These are phyloP conservation scores for Colletotrichum chlorophyti DNA, from an alignment of 2,329 filamentous ascomycete species.

Conservation along the genomic window DNA sequence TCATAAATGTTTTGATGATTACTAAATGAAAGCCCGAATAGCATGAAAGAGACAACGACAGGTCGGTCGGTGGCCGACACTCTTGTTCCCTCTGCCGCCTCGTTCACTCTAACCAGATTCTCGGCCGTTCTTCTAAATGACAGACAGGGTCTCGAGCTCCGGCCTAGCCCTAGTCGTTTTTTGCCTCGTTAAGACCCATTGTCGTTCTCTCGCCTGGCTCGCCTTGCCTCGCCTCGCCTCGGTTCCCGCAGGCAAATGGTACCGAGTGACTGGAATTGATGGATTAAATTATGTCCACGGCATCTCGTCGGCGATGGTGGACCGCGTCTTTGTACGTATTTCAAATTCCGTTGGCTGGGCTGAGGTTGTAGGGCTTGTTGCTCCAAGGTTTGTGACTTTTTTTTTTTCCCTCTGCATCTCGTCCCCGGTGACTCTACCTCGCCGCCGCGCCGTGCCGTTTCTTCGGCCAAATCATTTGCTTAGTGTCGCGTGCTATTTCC, in stretches of 20 bases:
- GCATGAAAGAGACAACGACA: background rate
- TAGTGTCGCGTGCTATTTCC: too few species aligned
- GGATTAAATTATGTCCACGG: constrained; percentile 19
- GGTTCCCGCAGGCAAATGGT: constrained; percentile 8
- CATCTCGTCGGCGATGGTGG: constrained; percentile 17
- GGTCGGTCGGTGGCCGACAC: background rate
- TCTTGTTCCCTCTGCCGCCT: background rate
- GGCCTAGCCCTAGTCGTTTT: background rate
- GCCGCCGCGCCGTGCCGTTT: too few species aligned
- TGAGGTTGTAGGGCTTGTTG: background rate
- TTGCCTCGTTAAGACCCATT: too few species aligned
- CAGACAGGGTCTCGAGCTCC: background rate
- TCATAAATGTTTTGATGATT: too few species aligned
- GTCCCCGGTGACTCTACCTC: too few species aligned
- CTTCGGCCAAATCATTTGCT: too few species aligned
- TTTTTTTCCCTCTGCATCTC: too few species aligned
- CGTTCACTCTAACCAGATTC: background rate
- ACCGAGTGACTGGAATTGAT: constrained; percentile 18
- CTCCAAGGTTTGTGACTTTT: background rate
- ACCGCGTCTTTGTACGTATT: constrained; percentile 2
- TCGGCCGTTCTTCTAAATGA: background rate
- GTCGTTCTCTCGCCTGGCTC: background rate
- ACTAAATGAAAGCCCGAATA: background rate
- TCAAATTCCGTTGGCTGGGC: background rate
- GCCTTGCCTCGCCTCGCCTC: constrained; percentile 19